A percentile compares a stretch with the other conserved stretches of the same genome.
Conservation (phyloP, 805 yeast species). For the Candida orba region DNA sequence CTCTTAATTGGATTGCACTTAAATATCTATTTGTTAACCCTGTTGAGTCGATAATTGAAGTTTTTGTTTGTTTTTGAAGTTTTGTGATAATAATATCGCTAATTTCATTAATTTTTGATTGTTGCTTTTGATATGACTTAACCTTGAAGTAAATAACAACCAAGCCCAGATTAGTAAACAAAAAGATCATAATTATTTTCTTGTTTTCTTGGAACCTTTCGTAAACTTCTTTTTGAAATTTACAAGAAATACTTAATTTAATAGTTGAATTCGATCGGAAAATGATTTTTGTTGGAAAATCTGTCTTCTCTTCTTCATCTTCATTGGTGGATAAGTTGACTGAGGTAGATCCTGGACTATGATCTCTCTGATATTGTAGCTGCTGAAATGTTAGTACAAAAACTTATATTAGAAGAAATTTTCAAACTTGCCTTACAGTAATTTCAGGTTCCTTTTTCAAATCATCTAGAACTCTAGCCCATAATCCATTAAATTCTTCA, state of each 20-base stretch:
- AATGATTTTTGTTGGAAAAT: constrained; percentile 33
- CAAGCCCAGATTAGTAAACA: constrained; percentile 7
- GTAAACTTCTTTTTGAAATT: constrained; percentile 43
- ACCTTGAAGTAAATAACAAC: constrained; percentile 28
- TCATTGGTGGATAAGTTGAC: constrained; percentile 32
- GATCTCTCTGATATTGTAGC: constrained; percentile 25
- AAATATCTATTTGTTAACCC: constrained; percentile 39
- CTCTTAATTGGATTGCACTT: constrained; percentile 69
- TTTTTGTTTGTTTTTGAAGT: constrained; percentile 39
- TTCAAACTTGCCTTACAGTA: constrained; percentile 67
- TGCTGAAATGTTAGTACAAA: constrained; percentile 18
- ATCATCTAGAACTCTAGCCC: constrained; percentile 58
- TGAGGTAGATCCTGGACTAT: constrained; percentile 36
- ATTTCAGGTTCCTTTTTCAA: constrained; percentile 62
- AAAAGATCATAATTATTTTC: constrained; percentile 11
- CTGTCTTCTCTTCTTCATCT: constrained; percentile 28
- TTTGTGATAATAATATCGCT: constrained; percentile 42
- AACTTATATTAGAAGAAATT: constrained; percentile 11
- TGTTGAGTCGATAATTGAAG: constrained; percentile 26
- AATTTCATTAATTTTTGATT: constrained; percentile 37
- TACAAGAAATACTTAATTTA: constrained; percentile 52
- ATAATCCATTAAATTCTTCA: constrained; percentile 67
- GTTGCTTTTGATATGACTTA: constrained; percentile 30
- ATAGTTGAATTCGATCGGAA: constrained; percentile 68
- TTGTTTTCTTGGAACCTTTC: constrained; percentile 28